Percentiles rank a stretch among this genome's conserved stretches.
Evolutionary conservation across 1,284 basidiomycete species (phyloP).

Genomic region (Ceratobasidium sp.): DNA sequence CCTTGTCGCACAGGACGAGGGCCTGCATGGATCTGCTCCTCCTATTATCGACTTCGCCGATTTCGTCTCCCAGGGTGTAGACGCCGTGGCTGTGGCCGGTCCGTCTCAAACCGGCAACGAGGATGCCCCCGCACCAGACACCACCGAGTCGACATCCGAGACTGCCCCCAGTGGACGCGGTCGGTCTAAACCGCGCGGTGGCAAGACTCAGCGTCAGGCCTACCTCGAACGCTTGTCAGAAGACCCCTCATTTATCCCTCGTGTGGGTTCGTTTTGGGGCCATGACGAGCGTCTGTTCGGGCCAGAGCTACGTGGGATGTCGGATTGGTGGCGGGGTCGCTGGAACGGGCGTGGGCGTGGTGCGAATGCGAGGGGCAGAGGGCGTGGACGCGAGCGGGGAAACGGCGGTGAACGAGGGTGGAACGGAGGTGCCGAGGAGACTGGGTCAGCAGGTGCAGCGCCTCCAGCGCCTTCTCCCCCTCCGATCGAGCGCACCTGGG

Average conservation of each 20-base stretch:
- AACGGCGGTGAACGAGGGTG: constrained; percentile 30
- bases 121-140: constrained; percentile 43
- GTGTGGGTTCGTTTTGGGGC: constrained; percentile 90
- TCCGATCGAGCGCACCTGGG: constrained; percentile 75
- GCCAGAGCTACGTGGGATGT: constrained; percentile 79
- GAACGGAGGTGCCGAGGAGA: constrained; percentile 16
- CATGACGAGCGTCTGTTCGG: constrained; percentile 88
- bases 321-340: constrained; percentile 84
- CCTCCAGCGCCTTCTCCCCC: constrained; percentile 54
- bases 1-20: constrained; percentile 79
- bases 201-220: constrained; percentile 69
- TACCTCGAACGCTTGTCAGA: constrained; percentile 81
- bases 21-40: constrained; percentile 68
- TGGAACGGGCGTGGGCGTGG: constrained; percentile 78
- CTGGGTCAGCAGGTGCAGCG: constrained; percentile 3
- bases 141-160: constrained; percentile 19
- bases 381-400: constrained; percentile 61
- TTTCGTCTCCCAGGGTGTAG: constrained; percentile 62
- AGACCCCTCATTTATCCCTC: constrained; percentile 88
- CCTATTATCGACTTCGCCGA: constrained; percentile 85
- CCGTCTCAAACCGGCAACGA: constrained; percentile 47
- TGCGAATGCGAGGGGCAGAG: constrained; percentile 67
- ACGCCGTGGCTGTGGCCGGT: constrained; percentile 13
- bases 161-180: constrained; percentile 37
- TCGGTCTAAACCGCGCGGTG: constrained; percentile 45